A percentile compares a stretch with the other conserved stretches of the same genome.
Evolutionary conservation across 352 stramenopile species (phyloP).

Genomic region (Phytopythium aichiense): DNA sequence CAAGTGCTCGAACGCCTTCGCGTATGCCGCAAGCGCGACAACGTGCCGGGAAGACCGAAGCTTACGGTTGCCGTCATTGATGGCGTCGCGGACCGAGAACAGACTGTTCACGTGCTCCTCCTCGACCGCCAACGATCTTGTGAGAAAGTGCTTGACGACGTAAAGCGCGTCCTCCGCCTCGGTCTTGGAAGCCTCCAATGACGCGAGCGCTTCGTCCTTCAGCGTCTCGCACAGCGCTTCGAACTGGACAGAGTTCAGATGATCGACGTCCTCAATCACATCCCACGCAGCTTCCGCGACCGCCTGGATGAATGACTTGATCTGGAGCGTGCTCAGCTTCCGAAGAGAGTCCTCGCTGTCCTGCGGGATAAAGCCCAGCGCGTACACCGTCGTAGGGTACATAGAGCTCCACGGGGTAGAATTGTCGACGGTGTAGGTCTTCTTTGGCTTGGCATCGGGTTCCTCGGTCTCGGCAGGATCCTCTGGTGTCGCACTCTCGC

Average conservation of each 20-base stretch:
- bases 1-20: conserved; percentile 54
- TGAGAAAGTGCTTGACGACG: conserved; percentile 67
- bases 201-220: conserved; percentile 22
- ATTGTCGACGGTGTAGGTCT: background rate
- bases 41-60: conserved; percentile 42
- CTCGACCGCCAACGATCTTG: conserved; percentile 44
- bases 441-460: background rate
- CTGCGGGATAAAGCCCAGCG: conserved; percentile 57
- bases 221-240: conserved; percentile 72
- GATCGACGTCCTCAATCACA: conserved; percentile 41
- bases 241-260: conserved; percentile 65
- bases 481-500: conserved; percentile 2
- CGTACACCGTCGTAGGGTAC: conserved; percentile 70
- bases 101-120: conserved; percentile 46
- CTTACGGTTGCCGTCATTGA: conserved; percentile 60
- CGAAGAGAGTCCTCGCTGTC: conserved; percentile 35
- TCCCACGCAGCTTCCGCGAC: conserved; percentile 64
- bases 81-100: conserved; percentile 37
- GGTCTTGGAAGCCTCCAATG: conserved; percentile 23
- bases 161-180: conserved; percentile 50
- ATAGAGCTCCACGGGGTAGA: conserved; percentile 24
- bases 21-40: conserved; percentile 53
- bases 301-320: conserved; percentile 84
- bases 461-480: background rate
- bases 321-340: conserved; percentile 76